phyloP scores from a whole-genome alignment of 2,329 filamentous ascomycete species.

The Diaporthe aspalathi region DNA sequence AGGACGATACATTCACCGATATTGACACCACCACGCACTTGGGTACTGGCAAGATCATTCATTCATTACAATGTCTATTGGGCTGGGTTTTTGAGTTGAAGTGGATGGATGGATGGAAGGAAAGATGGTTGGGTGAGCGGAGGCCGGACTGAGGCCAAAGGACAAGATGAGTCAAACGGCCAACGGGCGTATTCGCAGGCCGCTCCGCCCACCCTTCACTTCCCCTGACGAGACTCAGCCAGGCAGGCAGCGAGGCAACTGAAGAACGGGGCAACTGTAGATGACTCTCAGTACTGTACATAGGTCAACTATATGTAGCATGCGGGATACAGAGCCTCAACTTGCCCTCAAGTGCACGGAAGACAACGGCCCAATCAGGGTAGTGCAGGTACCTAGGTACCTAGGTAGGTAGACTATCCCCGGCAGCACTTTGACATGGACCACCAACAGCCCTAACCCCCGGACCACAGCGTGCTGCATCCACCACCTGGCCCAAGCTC shows the following conservation, averaged over 20 bases:
- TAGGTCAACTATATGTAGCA: no score
- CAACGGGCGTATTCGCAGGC: not conserved
- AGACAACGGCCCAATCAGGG: not conserved
- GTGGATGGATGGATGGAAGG: no score
- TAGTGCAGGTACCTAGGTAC: not conserved
- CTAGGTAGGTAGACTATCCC: no score
- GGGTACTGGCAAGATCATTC: no score
- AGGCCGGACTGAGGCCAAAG: not conserved
- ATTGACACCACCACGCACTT: not conserved
- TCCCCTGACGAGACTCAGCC: not conserved
- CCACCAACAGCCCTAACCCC: no score
- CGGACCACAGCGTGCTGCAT: no score
- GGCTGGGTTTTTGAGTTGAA: no score
- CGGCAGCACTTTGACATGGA: no score
- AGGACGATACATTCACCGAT: conserved; percentile 7
- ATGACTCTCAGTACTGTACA: no score
- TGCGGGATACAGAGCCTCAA: not conserved
- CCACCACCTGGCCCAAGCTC: conserved; percentile 16
- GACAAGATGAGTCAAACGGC: conserved; percentile 35
- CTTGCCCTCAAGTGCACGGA: no score
- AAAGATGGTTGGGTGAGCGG: not conserved
- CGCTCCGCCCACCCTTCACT: not conserved
- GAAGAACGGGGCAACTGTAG: not conserved
- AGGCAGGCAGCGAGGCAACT: not conserved
- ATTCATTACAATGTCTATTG: no score